These are phyloP conservation scores for Tuctoria greenei DNA, from an alignment of 176 grass and related monocot species.

Conservation along the genomic window DNA sequence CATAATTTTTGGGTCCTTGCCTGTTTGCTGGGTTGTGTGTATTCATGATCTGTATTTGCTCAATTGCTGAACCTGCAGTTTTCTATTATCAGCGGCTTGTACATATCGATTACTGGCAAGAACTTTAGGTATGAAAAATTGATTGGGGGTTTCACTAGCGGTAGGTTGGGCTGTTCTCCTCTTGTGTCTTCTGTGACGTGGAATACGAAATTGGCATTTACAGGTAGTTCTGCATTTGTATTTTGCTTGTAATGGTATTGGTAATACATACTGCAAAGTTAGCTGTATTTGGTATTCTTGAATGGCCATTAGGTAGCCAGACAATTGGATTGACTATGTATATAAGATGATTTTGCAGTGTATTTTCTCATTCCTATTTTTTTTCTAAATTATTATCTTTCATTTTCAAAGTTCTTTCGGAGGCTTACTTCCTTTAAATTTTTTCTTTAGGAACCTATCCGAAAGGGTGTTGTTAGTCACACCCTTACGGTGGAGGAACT, in stretches of 20 bases:
- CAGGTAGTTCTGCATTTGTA: conserved; percentile 17
- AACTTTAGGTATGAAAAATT: conserved; percentile 1
- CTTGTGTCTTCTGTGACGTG: background rate
- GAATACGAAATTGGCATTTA: background rate
- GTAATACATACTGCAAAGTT: background rate
- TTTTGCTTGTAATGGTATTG: conserved; percentile 4
- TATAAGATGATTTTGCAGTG: background rate
- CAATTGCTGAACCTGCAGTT: background rate
- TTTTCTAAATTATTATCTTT: background rate
- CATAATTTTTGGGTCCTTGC: too few species aligned
- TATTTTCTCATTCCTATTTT: conserved; percentile 10
- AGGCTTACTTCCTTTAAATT: conserved; percentile 33
- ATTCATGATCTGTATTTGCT: conserved; percentile 1
- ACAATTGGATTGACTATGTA: background rate
- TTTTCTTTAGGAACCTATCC: conserved; percentile 69
- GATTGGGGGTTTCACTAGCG: background rate
- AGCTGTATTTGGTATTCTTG: background rate
- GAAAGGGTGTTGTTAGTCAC: conserved; percentile 67
- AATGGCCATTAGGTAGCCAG: background rate
- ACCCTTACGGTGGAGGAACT: conserved; percentile 74
- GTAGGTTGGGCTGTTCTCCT: background rate
- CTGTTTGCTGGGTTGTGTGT: background rate
- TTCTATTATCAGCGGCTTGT: background rate
- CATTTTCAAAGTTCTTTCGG: background rate
- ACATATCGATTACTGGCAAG: background rate